phyloP scores from a whole-genome alignment of 2,329 filamentous ascomycete species.

The Aspergillus aculeatus region DNA sequence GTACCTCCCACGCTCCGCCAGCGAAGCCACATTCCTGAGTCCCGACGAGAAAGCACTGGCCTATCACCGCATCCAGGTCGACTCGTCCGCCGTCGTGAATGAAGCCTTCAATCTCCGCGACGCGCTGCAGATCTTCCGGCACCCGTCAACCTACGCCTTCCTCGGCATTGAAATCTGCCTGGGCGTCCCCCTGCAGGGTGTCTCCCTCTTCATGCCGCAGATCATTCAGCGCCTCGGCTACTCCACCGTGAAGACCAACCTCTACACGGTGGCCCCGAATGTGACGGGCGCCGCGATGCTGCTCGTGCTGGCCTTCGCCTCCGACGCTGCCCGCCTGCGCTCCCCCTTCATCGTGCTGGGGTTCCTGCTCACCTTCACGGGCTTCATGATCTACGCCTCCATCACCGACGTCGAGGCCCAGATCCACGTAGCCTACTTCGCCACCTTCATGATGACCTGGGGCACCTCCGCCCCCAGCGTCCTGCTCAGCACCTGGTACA shows the following conservation, averaged over 20 bases:
- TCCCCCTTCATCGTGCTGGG: slow-evolving; percentile 74
- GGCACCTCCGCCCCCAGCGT: slow-evolving; percentile 74
- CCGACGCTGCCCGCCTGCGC: slow-evolving; percentile 64
- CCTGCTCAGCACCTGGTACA: slow-evolving; percentile 68
- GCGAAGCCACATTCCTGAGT: slow-evolving; percentile 64
- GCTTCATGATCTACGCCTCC: slow-evolving; percentile 75
- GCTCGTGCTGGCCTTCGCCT: slow-evolving; percentile 68
- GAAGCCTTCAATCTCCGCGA: slow-evolving; percentile 55
- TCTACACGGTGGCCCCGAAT: slow-evolving; percentile 80
- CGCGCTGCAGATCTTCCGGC: slow-evolving; percentile 53
- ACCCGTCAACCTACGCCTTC: slow-evolving; percentile 55
- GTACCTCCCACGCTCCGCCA: slow-evolving; percentile 66
- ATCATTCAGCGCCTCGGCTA: slow-evolving; percentile 57
- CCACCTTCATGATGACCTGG: slow-evolving; percentile 81
- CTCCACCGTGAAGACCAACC: slow-evolving; percentile 65
- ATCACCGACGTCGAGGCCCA: slow-evolving; percentile 62
- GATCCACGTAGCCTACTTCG: slow-evolving; percentile 69
- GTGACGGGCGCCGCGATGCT: slow-evolving; percentile 71
- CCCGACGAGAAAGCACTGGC: slow-evolving; percentile 67
- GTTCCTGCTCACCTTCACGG: slow-evolving; percentile 71
- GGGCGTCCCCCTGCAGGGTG: slow-evolving; percentile 58
- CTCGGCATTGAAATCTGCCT: slow-evolving; percentile 59
- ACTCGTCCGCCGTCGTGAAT: slow-evolving; percentile 65
- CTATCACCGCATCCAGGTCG: slow-evolving; percentile 71
- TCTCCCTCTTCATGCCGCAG: slow-evolving; percentile 58